Base-by-base conservation (phyloP, 176 grass and related monocot species). In the Zea luxurians region DNA sequence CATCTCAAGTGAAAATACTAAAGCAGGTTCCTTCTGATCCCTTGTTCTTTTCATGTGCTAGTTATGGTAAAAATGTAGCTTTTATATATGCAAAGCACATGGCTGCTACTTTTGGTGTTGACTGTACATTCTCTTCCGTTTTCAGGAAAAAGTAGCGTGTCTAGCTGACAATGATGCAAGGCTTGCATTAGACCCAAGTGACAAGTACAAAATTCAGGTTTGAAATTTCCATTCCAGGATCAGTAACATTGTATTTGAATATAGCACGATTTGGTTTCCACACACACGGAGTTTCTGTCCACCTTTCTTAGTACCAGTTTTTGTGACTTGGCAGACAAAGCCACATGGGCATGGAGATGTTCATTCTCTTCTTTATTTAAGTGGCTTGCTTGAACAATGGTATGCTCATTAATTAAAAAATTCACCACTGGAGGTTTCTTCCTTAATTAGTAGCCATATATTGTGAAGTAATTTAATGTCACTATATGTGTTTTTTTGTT, bases 181-280 rank as follows among this genome's bases (percentile, higher is more conserved):
- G 34, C 75, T 98, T 89, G 91, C 95, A 78, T 80, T 98, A 81
- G 95, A 98, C 64, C 83, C 88, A 78, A 92, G 85, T 74, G 91
- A 98, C 46, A 92, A 98, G 68, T 98, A 98, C 78, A 98, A 94
- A 84, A 94, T 98, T 65, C 95, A 98, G 95, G 95, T 93, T 77
- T 59, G 35, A 55, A 81, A 75, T 66, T 79, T 72, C 20, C 6
- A 53, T 80, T 74, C 20, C 3, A 76, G 49, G 2, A 61, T 70
- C 21, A 52, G 6, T 61, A 63, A 64, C 61, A 52, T 17, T 34
- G 15, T 3, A 37, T 64, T 70, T 17, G 12, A 73, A 64, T 78
- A 62, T 9, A 2, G 9, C 1, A 13, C 6, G 37, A 6, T 40
- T 46, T 47, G 61, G 17, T 71, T 78, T 83, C 9, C 4, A 44